Evolutionary conservation across 2,329 filamentous ascomycete species (phyloP).

Genomic region (Verticillium zaregamsianum): DNA sequence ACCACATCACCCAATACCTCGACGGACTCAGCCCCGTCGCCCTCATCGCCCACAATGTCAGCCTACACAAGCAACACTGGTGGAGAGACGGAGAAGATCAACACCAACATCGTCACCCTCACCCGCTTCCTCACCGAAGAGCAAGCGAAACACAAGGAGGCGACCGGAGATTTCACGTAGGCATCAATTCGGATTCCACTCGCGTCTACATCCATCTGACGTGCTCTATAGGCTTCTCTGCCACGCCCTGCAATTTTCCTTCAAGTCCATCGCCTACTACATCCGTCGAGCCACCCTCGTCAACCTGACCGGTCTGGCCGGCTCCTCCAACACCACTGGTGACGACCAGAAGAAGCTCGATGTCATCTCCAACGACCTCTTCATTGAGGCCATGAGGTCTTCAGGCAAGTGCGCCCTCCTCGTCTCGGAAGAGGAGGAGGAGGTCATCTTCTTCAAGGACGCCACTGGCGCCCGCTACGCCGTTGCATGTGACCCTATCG

Average conservation of each 20-base stretch:
- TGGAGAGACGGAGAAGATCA: constrained; percentile 71
- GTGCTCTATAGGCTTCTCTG: constrained; percentile 68
- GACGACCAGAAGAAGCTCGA: constrained; percentile 99
- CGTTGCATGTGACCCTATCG: constrained; percentile 95
- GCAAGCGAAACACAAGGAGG: constrained; percentile 87
- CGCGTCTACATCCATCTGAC: background rate
- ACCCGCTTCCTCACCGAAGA: constrained; percentile 96
- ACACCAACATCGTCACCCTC: constrained; percentile 93
- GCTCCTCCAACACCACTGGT: constrained; percentile 90
- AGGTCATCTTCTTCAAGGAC: constrained; percentile 81
- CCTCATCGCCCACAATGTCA: constrained; percentile 9
- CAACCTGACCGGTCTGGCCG: constrained; percentile 91
- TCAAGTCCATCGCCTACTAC: constrained; percentile 99
- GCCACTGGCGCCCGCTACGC: constrained; percentile 79
- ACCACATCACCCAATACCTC: background rate
- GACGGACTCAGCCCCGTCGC: no score
- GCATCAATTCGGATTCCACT: constrained; percentile 24
- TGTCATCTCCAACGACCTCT: constrained; percentile 97
- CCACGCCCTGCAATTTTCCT: constrained; percentile 97
- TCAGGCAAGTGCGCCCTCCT: constrained; percentile 86
- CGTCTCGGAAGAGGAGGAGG: constrained; percentile 97
- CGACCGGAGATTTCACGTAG: constrained; percentile 97
- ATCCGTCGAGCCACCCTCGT: constrained; percentile 93
- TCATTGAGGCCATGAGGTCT: constrained; percentile 91
- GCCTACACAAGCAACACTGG: constrained; percentile 28